A percentile compares a stretch with the other conserved stretches of the same genome.
Evolutionary conservation across 352 stramenopile species (phyloP).

Genomic region (Globisporangium polare): DNA sequence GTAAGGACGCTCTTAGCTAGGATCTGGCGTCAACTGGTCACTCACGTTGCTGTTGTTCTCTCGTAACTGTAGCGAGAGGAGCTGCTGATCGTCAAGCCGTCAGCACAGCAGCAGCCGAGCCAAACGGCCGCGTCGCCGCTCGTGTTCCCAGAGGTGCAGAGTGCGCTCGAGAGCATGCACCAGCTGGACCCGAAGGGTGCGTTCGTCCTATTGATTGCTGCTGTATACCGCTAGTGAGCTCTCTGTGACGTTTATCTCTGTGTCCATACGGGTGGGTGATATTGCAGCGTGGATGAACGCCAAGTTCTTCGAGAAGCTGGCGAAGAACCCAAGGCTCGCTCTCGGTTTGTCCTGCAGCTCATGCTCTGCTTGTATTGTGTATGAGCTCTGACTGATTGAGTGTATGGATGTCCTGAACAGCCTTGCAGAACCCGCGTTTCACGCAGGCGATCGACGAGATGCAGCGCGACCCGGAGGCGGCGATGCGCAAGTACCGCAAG

Average conservation of each 20-base stretch:
- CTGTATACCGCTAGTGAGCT: background rate
- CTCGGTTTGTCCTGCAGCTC: conserved; percentile 28
- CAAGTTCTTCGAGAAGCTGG: conserved; percentile 65
- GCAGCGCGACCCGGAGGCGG: conserved; percentile 51
- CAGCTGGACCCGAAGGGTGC: conserved; percentile 64
- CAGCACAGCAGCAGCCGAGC: background rate
- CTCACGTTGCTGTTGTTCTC: background rate
- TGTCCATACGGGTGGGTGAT: background rate
- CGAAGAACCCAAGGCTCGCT: conserved; percentile 46
- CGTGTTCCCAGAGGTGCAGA: conserved; percentile 76
- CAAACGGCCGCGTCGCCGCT: conserved; percentile 20
- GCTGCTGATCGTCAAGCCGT: conserved; percentile 22
- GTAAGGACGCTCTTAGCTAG: no score
- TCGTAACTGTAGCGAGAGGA: conserved; percentile 30
- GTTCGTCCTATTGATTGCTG: background rate
- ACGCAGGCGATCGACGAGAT: conserved; percentile 65
- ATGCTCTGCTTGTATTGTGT: background rate
- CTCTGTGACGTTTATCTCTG: background rate
- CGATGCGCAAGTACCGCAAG: conserved; percentile 64
- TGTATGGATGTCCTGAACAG: conserved; percentile 16
- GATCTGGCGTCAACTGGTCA: no score
- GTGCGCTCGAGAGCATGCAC: conserved; percentile 51
- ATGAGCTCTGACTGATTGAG: background rate
- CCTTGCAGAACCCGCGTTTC: conserved; percentile 66
- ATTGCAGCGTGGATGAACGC: conserved; percentile 71